These are phyloP conservation scores for Trichopus zeylanicus DNA, from an alignment of 116 monocot species.

Conservation along the genomic window DNA sequence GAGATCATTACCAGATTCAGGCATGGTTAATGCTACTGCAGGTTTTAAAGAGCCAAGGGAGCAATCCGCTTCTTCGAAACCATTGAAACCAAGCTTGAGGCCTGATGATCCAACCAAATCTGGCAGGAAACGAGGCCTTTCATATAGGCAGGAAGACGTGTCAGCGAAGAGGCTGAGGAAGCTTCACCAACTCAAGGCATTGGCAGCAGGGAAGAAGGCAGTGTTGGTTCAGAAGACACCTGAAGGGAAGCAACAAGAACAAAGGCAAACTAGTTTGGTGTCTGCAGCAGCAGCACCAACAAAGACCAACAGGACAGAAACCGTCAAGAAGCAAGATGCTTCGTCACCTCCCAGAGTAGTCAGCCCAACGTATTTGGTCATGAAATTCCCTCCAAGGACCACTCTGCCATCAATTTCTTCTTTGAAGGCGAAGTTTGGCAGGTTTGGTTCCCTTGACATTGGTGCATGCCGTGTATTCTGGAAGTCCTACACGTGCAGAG, in stretches of 20 bases:
- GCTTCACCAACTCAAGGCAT: constrained; percentile 28
- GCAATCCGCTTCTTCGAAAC: constrained; percentile 2
- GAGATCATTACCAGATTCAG: neutral
- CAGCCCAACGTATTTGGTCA: constrained; percentile 34
- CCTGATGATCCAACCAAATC: constrained; percentile 4
- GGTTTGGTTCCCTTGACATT: constrained; percentile 46
- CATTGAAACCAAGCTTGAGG: constrained; percentile 1
- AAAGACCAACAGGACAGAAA: neutral
- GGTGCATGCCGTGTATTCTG: constrained; percentile 38
- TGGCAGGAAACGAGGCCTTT: constrained; percentile 33
- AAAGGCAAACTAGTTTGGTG: neutral
- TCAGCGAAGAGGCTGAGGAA: constrained; percentile 35
- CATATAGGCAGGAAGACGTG: constrained; percentile 38
- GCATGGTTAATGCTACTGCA: neutral
- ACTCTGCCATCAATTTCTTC: constrained; percentile 44
- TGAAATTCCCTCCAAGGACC: constrained; percentile 46
- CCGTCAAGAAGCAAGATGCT: constrained; percentile 11
- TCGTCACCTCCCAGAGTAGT: constrained; percentile 11
- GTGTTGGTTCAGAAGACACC: neutral
- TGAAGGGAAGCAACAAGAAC: neutral
- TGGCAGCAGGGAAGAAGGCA: constrained; percentile 34
- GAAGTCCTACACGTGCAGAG: constrained; percentile 43
- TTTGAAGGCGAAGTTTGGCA: constrained; percentile 50
- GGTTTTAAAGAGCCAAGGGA: constrained; percentile 8
- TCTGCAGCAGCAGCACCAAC: neutral